Conservation (phyloP, 2,329 filamentous ascomycete species). For the Aspergillus ustus region DNA sequence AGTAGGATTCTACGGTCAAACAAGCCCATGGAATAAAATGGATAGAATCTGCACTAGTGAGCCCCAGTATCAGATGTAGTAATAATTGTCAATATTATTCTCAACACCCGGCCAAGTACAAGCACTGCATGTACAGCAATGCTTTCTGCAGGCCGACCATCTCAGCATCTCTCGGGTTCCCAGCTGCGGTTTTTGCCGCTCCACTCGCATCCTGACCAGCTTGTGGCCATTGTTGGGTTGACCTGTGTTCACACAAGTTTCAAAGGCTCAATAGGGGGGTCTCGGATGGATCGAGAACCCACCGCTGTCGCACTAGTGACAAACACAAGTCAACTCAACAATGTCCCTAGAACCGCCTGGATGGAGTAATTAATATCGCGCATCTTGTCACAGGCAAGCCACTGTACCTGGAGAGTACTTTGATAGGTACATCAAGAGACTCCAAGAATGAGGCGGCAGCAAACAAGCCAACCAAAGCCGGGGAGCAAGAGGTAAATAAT, state of each 20-base stretch:
- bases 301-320: slow-evolving; percentile 34
- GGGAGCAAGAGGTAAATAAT: not conserved
- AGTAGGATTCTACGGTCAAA: slow-evolving; percentile 26
- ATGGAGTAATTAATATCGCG: slow-evolving; percentile 18
- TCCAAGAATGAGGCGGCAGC: slow-evolving; percentile 8
- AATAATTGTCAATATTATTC: slow-evolving; percentile 27
- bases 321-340: slow-evolving; percentile 28
- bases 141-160: not conserved
- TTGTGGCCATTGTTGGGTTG: too few species aligned
- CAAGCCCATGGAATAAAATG: slow-evolving; percentile 25
- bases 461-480: slow-evolving; percentile 4
- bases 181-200: slow-evolving; percentile 1
- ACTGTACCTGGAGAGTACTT: not conserved
- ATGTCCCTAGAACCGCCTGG: slow-evolving; percentile 9
- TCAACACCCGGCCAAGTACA: not conserved
- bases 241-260: not conserved
- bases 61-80: slow-evolving; percentile 28
- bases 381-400: slow-evolving; percentile 1
- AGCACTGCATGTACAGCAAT: not conserved
- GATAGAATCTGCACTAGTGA: slow-evolving; percentile 28
- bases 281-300: slow-evolving; percentile 19
- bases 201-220: not conserved
- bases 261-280: slow-evolving; percentile 15
- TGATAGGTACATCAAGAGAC: not conserved
- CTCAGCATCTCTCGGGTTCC: not conserved